Percentiles rank a stretch among this genome's conserved stretches.
Evolutionary conservation across 2,329 filamentous ascomycete genomes (phyloP).

Genomic region (Leptographium lundbergii): DNA sequence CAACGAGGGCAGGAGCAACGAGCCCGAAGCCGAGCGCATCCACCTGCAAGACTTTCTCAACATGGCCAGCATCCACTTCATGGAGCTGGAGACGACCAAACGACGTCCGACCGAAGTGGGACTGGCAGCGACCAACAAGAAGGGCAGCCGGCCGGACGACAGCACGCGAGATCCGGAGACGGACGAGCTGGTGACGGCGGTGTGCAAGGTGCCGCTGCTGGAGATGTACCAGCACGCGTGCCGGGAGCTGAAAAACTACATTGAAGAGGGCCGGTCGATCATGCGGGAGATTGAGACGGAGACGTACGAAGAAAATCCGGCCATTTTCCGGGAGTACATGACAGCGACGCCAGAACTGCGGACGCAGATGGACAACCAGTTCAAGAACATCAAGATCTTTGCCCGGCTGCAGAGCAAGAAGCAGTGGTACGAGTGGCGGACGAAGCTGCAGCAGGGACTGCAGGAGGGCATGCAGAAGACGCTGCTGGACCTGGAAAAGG

Average conservation of each 20-base stretch:
- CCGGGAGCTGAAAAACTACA: conserved; percentile 92
- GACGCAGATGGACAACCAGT: conserved; percentile 83
- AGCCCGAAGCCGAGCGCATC: conserved; percentile 49
- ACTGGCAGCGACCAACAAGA: conserved; percentile 11
- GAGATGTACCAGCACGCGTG: conserved; percentile 93
- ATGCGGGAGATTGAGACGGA: conserved; percentile 85
- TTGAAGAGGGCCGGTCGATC: conserved; percentile 79
- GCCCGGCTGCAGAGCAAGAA: conserved; percentile 83
- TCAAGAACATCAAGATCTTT: conserved; percentile 94
- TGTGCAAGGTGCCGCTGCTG: conserved; percentile 84
- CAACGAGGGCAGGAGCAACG: conserved; percentile 18
- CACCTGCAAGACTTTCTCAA: conserved; percentile 87
- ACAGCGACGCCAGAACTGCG: conserved; percentile 74
- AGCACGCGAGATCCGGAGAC: conserved; percentile 24
- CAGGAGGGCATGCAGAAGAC: conserved; percentile 70
- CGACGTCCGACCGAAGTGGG: conserved; percentile 59
- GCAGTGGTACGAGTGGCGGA: conserved; percentile 97
- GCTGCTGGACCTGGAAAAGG: conserved; percentile 60
- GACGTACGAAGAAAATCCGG: conserved; percentile 79
- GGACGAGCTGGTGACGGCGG: conserved; percentile 72
- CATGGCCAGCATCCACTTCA: conserved; percentile 93
- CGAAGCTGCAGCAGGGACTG: conserved; percentile 70
- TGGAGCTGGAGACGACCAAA: conserved; percentile 96
- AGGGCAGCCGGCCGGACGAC: conserved; percentile 15
- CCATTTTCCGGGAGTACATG: conserved; percentile 84